These are phyloP conservation scores for Rhynchospora breviuscula DNA, from an alignment of 176 grass and related monocot species.

Conservation along the genomic window DNA sequence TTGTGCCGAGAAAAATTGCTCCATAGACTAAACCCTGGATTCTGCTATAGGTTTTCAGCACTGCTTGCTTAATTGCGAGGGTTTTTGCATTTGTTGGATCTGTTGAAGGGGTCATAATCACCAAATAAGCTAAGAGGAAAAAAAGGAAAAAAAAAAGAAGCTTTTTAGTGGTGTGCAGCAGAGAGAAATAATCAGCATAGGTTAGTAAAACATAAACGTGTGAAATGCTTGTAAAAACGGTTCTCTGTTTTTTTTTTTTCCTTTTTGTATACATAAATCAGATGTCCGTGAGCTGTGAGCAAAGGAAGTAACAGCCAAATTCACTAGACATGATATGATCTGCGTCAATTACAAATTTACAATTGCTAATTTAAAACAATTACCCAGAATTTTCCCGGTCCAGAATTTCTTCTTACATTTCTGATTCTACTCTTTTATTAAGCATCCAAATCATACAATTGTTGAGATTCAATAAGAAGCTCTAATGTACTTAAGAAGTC, in stretches of 20 bases:
- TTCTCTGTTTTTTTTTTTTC: neutral
- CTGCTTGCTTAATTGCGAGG: slow-evolving; percentile 35
- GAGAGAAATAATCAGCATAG: neutral
- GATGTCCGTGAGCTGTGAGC: too few relatives aligned
- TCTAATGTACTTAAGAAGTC: too few relatives aligned
- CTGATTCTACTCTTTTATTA: too few relatives aligned
- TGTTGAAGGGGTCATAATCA: slow-evolving; percentile 41
- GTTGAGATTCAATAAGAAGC: too few relatives aligned
- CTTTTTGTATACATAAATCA: too few relatives aligned
- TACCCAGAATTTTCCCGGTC: too few relatives aligned
- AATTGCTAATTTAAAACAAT: too few relatives aligned
- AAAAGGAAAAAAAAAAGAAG: neutral
- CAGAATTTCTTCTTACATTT: too few relatives aligned
- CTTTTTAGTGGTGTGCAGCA: neutral
- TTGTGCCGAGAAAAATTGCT: slow-evolving; percentile 48
- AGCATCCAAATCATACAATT: too few relatives aligned
- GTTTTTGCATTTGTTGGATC: slow-evolving; percentile 59
- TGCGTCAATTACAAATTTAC: too few relatives aligned
- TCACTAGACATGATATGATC: too few relatives aligned
- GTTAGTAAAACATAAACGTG: neutral
- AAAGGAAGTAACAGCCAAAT: too few relatives aligned
- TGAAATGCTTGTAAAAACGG: neutral
- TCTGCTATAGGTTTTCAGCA: slow-evolving; percentile 38
- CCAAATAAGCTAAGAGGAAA: slow-evolving; percentile 16
- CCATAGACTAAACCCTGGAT: slow-evolving; percentile 50